Evolutionary conservation across 805 yeast species (phyloP), one percentile per base, ranked within the genome.

Genomic region (Peterozyma toletana): DNA sequence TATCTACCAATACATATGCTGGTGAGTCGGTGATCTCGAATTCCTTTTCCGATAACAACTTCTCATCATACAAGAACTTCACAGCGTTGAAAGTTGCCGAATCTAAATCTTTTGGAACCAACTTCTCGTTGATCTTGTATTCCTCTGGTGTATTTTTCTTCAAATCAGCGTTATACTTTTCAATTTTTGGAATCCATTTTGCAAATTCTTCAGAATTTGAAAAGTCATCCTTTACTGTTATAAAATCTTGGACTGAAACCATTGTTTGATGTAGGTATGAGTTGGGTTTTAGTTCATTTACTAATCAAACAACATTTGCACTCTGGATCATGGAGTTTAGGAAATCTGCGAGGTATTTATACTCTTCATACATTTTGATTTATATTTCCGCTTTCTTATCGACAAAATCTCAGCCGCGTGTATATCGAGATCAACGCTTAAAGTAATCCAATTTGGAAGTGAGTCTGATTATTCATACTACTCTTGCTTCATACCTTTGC

Each of bases 151-250:
- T 51, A 10, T 50, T 44, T 27, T 48, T 48, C 9, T 50, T 58
- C 21, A 63, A 48, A 1, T 48, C 66, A 18, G 59, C 60, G 35
- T 57, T 53, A 53, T 72, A 72, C 37, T 64, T 59, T 46, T 68
- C 64, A 43, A 77, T 63, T 50, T 70, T 71, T 10, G 80, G 80
- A 39, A 64, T 49, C 69, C 69, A 77, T 29, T 62, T 51, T 30
- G 51, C 64, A 53, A 60, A 77, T 40, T 67, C 64, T 47, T 62
- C 71, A 1, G 67, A 55, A 51, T 75, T 31, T 14, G 34, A 31
- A 9, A 31, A 11, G 9, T 31, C 34, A 9, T 31, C 34, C 9
- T 11, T 31, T 11, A 31, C 13, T 11, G 13, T 31, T 31, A 31
- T 13, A 13, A 31, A 31, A 11, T 14, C 34, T 13, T 14, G 4